Evolutionary conservation across 2,329 filamentous ascomycete genomes (phyloP).

Genomic region (Beauveria bassiana): DNA sequence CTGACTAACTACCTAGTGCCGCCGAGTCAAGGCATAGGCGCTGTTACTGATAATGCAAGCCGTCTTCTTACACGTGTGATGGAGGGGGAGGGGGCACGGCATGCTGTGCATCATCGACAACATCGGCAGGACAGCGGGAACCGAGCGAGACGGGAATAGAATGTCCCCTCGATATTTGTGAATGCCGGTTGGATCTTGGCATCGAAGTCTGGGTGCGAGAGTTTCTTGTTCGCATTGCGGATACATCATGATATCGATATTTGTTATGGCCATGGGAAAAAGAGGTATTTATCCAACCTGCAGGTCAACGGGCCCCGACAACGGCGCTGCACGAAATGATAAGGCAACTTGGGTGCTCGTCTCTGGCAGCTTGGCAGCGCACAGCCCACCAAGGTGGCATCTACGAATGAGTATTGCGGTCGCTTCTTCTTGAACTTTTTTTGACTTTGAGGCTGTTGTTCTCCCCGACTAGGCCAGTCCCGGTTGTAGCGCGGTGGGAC

Average conservation of each 20-base stretch:
- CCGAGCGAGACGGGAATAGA: not conserved
- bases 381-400: not conserved
- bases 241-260: not conserved
- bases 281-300: not conserved
- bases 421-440: not conserved
- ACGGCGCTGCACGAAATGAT: not conserved
- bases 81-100: not conserved
- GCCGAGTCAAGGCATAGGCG: not conserved
- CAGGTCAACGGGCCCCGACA: not conserved
- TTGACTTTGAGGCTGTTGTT: not conserved
- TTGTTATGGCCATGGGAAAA: not conserved
- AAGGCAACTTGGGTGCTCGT: not conserved
- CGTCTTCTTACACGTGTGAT: not conserved
- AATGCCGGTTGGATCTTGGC: not conserved
- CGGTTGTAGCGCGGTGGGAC: not conserved
- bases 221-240: not conserved
- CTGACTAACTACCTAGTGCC: not conserved
- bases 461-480: not conserved
- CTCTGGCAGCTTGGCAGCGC: not conserved
- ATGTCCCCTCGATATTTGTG: not conserved
- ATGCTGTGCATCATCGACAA: not conserved
- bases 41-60: not conserved
- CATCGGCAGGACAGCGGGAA: not conserved
- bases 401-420: not conserved
- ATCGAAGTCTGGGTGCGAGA: conserved; percentile 3